Base-by-base conservation (phyloP, 139 green algal genomes). In the Closterium sp. region DNA sequence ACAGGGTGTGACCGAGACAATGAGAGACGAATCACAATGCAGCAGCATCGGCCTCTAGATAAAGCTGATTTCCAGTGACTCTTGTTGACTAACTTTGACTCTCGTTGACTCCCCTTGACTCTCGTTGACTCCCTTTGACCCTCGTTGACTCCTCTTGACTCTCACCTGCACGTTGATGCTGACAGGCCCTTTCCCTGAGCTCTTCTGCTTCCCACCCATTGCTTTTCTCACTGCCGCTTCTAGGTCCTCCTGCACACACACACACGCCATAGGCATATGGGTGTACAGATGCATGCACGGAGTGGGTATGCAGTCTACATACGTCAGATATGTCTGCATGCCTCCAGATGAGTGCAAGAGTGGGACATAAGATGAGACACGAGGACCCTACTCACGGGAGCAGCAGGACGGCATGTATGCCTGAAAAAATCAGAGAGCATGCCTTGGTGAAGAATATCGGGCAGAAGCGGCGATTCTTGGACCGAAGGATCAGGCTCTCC, bases 371-470 rank as follows among this genome's bases (percentile, higher is more conserved):
- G n/a, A n/a, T n/a, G n/a, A n/a, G n/a, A n/a, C n/a, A n/a, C n/a
- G n/a, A n/a, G n/a, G n/a, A n/a, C n/a, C n/a, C n/a, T n/a, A n/a
- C n/a, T n/a, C n/a, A n/a, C n/a, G n/a, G n/a, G n/a, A n/a, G n/a
- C n/a, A n/a, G n/a, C n/a, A n/a, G n/a, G n/a, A n/a, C n/a, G n/a
- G n/a, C n/a, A n/a, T n/a, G 36, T 31, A 25, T 43, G 36, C n/a
- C 85, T 66, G 12, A 35, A 84, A 89, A 1, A 84, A 89, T 43
- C 8, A 84, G 30, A 43, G 9, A 85, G n/a, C 38, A 33, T 30
- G 90, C 89, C 89, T 93, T 93, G 86, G 87, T 84, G 76, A 93
- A 93, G 30, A 93, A 93, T 16, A 93, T 36, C 6, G 90, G 90
- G 81, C 90, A 93, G 90, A 64, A 93, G 30, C 86, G 86, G 33